A percentile compares a stretch with the other conserved stretches of the same genome.
These are phyloP conservation scores for Coemansia sp. DNA, from an alignment of 192 early-diverging fungal genomes.

Conservation along the genomic window DNA sequence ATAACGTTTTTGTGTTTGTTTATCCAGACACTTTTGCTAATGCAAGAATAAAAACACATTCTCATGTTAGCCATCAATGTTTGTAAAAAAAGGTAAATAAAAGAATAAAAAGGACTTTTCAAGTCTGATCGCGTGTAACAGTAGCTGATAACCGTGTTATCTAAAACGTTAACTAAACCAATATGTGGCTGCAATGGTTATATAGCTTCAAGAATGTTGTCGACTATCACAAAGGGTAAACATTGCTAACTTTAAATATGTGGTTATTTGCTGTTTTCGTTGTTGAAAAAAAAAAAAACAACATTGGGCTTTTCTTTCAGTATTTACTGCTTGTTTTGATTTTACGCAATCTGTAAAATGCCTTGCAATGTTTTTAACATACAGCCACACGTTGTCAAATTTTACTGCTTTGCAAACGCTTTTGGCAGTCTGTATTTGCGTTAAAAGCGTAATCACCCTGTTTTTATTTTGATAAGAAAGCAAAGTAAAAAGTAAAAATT, in stretches of 20 bases:
- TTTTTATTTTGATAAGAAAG: background rate
- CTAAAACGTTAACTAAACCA: slow-evolving; percentile 11
- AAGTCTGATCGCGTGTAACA: background rate
- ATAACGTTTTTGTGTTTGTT: slow-evolving; percentile 10
- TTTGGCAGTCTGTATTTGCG: background rate
- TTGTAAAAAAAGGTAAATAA: background rate
- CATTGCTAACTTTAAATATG: background rate
- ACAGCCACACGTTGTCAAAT: background rate
- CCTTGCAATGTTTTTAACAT: background rate
- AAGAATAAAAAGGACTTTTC: background rate
- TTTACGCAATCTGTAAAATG: background rate
- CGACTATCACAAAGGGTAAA: background rate
- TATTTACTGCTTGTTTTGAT: slow-evolving; percentile 12
- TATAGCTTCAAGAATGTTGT: slow-evolving; percentile 1
- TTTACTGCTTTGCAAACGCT: slow-evolving; percentile 10
- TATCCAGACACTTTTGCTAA: background rate
- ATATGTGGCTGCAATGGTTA: background rate
- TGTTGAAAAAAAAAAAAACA: background rate
- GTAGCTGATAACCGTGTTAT: background rate
- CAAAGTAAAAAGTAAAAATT: too few relatives aligned
- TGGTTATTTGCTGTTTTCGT: background rate
- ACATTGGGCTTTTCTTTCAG: background rate
- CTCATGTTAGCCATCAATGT: background rate
- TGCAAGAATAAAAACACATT: background rate
- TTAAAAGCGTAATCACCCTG: background rate